Evolutionary conservation across 805 yeast species (phyloP).

Genomic region (Hanseniaspora guilliermondii): DNA sequence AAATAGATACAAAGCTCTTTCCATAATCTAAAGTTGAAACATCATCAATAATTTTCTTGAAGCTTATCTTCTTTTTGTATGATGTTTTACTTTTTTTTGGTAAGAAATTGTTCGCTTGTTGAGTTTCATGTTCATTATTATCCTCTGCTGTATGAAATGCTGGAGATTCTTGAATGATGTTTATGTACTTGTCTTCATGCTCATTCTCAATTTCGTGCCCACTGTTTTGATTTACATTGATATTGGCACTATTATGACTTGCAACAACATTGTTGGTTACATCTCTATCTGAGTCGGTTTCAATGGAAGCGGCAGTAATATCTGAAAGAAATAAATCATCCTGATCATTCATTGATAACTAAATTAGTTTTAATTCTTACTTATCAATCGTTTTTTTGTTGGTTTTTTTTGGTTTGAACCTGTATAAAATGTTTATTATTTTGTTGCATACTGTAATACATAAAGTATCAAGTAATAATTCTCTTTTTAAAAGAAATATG

Average conservation of each 20-base stretch:
- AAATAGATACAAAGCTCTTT: background rate
- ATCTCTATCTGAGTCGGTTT: background rate
- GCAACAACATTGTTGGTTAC: background rate
- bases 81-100: background rate
- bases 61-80: background rate
- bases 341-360: background rate
- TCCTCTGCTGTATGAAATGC: background rate
- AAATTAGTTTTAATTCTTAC: background rate
- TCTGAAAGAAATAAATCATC: background rate
- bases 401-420: background rate
- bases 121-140: background rate
- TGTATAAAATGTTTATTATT: background rate
- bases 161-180: background rate
- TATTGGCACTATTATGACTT: too few species aligned
- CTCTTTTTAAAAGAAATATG: too few species aligned
- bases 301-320: background rate
- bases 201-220: background rate
- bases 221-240: too few species aligned
- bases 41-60: background rate
- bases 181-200: background rate
- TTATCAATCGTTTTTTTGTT: background rate
- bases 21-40: background rate
- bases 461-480: too few species aligned
- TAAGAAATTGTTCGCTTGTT: background rate
- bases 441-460: background rate